A percentile compares a stretch with the other conserved stretches of the same genome.
These are phyloP conservation scores for Apiospora phragmitis DNA, from an alignment of 2,329 filamentous ascomycete species.

Conservation along the genomic window DNA sequence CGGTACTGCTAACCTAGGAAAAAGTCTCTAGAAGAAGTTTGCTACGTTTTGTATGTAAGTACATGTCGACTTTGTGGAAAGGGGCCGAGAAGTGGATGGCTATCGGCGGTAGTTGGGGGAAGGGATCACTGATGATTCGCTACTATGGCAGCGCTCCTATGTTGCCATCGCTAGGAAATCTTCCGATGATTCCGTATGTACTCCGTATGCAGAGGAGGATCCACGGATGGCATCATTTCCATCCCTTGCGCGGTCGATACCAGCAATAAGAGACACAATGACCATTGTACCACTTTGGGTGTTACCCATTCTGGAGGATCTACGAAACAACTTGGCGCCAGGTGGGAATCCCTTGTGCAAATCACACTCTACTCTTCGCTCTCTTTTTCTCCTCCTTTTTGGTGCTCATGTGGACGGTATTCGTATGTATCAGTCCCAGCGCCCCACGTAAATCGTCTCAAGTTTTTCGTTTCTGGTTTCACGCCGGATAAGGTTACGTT, in stretches of 20 bases:
- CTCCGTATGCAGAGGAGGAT: background rate
- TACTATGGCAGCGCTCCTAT: background rate
- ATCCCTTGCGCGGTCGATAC: background rate
- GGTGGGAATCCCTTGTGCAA: background rate
- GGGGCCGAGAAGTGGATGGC: background rate
- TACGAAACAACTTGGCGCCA: constrained; percentile 16
- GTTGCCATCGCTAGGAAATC: constrained; percentile 7
- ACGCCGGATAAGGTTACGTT: constrained; percentile 8
- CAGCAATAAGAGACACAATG: background rate
- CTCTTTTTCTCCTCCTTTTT: background rate
- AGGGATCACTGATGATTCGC: background rate
- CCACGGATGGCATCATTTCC: background rate
- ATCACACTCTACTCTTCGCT: background rate
- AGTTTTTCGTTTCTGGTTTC: constrained; percentile 16
- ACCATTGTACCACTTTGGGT: background rate
- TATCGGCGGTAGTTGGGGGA: background rate
- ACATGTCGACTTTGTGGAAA: background rate
- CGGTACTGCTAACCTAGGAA: background rate
- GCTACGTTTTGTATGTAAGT: background rate
- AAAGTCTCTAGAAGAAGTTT: background rate
- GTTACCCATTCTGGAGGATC: constrained; percentile 11
- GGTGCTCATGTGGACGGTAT: background rate
- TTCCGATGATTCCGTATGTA: background rate
- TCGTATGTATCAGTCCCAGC: background rate
- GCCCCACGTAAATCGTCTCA: constrained; percentile 7